Percentiles rank a stretch among this genome's conserved stretches.
phyloP scores from a whole-genome alignment of 2,329 filamentous ascomycete genomes.

The Cordyceps pruinosa region DNA sequence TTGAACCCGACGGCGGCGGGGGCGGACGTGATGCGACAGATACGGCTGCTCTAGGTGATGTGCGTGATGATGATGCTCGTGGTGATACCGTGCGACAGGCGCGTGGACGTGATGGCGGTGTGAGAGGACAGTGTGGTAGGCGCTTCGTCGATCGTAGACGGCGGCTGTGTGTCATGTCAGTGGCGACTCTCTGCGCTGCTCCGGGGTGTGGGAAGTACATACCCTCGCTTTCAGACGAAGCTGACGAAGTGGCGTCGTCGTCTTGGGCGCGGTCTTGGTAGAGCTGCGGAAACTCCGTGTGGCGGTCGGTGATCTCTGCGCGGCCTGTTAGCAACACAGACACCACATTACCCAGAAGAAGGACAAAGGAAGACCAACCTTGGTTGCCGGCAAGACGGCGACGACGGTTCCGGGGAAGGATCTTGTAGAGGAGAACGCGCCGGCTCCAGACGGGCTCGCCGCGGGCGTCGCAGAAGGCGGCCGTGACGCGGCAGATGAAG shows the following conservation, averaged over 20 bases:
- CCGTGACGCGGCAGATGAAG: constrained; percentile 38
- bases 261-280: neutral
- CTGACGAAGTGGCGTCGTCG: neutral
- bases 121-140: neutral
- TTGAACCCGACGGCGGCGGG: neutral
- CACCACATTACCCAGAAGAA: too few species aligned
- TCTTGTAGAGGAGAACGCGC: constrained; percentile 31
- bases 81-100: neutral
- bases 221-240: neutral
- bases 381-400: constrained; percentile 18
- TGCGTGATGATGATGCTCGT: neutral
- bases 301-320: neutral
- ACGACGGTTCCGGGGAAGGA: constrained; percentile 22
- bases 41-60: constrained; percentile 3
- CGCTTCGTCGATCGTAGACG: neutral
- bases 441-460: constrained; percentile 39
- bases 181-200: neutral
- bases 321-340: too few species aligned
- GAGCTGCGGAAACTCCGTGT: neutral
- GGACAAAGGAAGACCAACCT: neutral
- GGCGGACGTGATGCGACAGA: neutral
- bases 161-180: constrained; percentile 1
- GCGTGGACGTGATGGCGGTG: neutral
- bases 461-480: constrained; percentile 38
- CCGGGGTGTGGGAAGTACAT: neutral